Percentiles rank a stretch among this genome's conserved stretches.
phyloP scores from a whole-genome alignment of 148 eudicot genomes.

The Hydrangea macrophylla region DNA sequence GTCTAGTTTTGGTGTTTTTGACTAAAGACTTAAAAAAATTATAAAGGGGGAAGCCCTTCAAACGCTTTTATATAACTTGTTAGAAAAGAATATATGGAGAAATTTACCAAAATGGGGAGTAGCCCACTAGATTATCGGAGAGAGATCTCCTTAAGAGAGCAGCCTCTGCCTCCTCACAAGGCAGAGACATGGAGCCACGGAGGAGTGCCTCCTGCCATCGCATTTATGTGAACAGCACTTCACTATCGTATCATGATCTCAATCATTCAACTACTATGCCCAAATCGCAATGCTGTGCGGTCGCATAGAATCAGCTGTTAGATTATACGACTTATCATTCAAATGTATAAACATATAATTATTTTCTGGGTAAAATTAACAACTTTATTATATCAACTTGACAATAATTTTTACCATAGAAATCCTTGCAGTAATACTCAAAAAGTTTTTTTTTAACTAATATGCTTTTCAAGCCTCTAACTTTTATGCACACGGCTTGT shows the following conservation, averaged over 20 bases:
- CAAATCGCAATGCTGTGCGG: neutral
- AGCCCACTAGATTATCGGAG: too few relatives aligned
- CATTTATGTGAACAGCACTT: neutral
- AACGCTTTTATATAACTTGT: neutral
- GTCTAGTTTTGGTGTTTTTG: neutral
- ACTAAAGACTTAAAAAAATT: neutral
- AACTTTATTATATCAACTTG: too few relatives aligned
- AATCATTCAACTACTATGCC: neutral
- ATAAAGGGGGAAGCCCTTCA: neutral
- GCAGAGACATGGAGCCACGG: neutral
- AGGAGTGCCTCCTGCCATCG: neutral
- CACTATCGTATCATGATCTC: neutral
- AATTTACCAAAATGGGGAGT: neutral
- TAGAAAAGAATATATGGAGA: neutral
- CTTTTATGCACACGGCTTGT: neutral
- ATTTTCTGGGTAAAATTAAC: too few relatives aligned
- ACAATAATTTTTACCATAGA: too few relatives aligned
- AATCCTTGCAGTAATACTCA: too few relatives aligned
- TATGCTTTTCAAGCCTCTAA: too few relatives aligned
- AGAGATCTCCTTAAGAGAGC: neutral
- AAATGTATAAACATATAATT: too few relatives aligned
- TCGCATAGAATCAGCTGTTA: neutral
- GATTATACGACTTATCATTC: neutral
- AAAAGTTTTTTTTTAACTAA: too few relatives aligned
- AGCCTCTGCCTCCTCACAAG: neutral